Percentiles rank a stretch among this genome's conserved stretches.
phyloP scores from a whole-genome alignment of 495 filamentous ascomycete species.

The Aspergillus asperescens region DNA sequence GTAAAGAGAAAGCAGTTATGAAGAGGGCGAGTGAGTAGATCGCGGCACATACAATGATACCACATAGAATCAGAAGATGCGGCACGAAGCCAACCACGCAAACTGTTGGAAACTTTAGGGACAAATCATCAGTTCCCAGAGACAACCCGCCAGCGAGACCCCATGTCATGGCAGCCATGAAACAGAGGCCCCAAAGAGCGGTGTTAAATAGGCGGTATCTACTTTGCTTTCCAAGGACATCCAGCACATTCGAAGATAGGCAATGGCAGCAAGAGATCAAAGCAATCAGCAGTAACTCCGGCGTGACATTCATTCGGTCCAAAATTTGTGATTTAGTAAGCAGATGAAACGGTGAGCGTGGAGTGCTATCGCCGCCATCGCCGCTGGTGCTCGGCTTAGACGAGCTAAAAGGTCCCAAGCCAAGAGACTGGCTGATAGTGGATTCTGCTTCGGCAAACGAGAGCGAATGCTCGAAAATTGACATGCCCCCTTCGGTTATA shows the following conservation, averaged over 20 bases:
- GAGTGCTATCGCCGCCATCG: constrained; percentile 19
- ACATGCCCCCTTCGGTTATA: constrained; percentile 89
- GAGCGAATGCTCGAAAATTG: constrained; percentile 90
- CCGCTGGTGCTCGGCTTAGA: constrained; percentile 32
- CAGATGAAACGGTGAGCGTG: constrained; percentile 31
- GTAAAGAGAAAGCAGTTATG: constrained; percentile 68
- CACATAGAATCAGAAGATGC: constrained; percentile 74
- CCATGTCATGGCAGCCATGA: constrained; percentile 74
- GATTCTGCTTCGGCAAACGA: constrained; percentile 95
- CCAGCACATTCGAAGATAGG: constrained; percentile 76
- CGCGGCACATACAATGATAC: constrained; percentile 63
- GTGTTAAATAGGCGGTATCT: constrained; percentile 77
- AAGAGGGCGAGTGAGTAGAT: constrained; percentile 75
- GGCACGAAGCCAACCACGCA: constrained; percentile 94
- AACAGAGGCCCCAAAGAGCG: constrained; percentile 80
- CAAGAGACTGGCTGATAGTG: constrained; percentile 68
- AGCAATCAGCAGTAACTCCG: constrained; percentile 80
- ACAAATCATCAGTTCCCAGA: constrained; percentile 35
- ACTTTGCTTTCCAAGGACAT: constrained; percentile 70
- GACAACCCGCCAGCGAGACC: constrained; percentile 58
- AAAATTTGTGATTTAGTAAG: constrained; percentile 43
- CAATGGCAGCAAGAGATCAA: constrained; percentile 87
- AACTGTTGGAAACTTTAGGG: constrained; percentile 83
- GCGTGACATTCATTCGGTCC: constrained; percentile 69
- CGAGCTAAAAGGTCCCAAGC: constrained; percentile 59